phyloP scores from a whole-genome alignment of 176 grass and related monocot genomes.

The Chloris gayana region DNA sequence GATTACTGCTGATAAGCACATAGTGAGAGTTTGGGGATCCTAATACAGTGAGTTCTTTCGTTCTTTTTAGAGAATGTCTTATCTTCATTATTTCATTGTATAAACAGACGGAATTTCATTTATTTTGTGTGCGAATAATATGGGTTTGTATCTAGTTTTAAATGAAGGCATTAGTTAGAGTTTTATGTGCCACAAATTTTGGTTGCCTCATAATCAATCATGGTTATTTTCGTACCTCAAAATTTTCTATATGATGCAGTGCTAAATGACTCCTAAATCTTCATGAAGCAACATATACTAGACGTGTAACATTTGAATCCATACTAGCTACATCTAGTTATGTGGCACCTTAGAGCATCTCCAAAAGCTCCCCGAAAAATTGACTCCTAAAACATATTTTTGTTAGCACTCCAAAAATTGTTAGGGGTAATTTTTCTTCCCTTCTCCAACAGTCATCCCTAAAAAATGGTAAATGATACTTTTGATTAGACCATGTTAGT shows the following conservation, averaged over 20 bases:
- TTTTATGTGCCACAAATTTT: background rate
- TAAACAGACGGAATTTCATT: background rate
- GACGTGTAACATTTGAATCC: background rate
- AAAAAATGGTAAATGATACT: too few species aligned
- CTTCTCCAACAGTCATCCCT: too few species aligned
- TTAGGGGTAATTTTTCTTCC: too few species aligned
- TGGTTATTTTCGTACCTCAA: constrained; percentile 10
- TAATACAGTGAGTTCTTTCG: constrained; percentile 73
- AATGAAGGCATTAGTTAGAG: background rate
- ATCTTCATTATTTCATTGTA: constrained; percentile 3
- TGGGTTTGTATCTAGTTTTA: background rate
- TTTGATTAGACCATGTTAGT: too few species aligned
- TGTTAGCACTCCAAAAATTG: too few species aligned
- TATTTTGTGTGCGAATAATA: background rate
- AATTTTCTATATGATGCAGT: background rate
- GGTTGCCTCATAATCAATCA: background rate
- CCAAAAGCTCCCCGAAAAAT: too few species aligned
- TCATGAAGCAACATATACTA: background rate
- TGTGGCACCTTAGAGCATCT: too few species aligned
- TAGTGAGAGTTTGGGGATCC: constrained; percentile 97
- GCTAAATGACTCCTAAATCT: background rate
- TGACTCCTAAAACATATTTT: too few species aligned
- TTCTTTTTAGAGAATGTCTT: background rate
- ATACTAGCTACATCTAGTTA: background rate
- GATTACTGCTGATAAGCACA: constrained; percentile 81